Percentiles rank a stretch among this genome's conserved stretches.
These are phyloP conservation scores for Raphanus raphanistrum DNA, from an alignment of 345 rosid genomes.

Conservation along the genomic window DNA sequence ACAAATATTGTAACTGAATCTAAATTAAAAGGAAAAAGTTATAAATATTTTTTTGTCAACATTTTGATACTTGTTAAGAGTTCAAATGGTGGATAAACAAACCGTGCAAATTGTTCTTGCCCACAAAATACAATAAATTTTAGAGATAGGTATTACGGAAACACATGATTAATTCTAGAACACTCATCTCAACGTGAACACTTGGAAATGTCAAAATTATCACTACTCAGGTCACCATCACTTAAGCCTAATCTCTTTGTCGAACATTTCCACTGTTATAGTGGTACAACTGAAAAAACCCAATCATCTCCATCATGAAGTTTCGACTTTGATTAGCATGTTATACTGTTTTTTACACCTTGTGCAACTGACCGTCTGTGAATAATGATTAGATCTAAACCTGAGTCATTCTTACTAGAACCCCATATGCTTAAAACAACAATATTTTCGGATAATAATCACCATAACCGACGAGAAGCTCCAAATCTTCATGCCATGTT, in stretches of 20 bases:
- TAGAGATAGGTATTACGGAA: background rate
- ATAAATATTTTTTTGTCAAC: background rate
- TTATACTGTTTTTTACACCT: no score
- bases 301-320: no score
- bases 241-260: background rate
- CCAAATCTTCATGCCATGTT: no score
- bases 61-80: background rate
- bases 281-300: background rate
- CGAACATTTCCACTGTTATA: background rate
- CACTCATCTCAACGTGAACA: background rate
- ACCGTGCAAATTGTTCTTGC: background rate
- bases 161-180: background rate
- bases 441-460: no score
- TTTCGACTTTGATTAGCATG: no score
- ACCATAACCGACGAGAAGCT: no score
- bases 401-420: no score
- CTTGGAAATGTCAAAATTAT: background rate
- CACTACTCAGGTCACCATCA: background rate
- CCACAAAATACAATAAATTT: background rate
- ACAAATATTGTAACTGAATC: no score
- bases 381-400: no score
- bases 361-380: no score
- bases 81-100: background rate
- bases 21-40: no score
- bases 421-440: no score